These are phyloP conservation scores for Beauveria brongniartii DNA, from an alignment of 2,329 filamentous ascomycete genomes.

Conservation along the genomic window DNA sequence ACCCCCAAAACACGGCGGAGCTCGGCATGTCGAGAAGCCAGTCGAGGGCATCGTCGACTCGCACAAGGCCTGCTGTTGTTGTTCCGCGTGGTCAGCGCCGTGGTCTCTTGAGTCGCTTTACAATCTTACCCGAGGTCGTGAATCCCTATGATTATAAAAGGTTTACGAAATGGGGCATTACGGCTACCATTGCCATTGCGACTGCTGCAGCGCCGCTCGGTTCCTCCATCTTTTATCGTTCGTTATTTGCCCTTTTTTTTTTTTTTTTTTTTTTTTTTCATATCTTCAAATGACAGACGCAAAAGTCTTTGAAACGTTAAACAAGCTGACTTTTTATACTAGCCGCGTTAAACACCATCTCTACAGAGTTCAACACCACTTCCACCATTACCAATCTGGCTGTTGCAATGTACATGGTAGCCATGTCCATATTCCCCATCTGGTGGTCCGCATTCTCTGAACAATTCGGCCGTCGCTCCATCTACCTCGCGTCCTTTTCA, in stretches of 20 bases:
- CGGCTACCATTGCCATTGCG: constrained; percentile 66
- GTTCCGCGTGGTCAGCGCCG: constrained; percentile 46
- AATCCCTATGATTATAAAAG: constrained; percentile 65
- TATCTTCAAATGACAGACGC: background rate
- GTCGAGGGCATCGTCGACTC: constrained; percentile 5
- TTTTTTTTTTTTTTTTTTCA: no score
- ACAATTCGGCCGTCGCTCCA: constrained; percentile 54
- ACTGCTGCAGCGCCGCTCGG: constrained; percentile 75
- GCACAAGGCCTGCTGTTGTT: constrained; percentile 18
- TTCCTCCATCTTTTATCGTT: constrained; percentile 75
- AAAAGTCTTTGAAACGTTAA: no score
- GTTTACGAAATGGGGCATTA: constrained; percentile 78
- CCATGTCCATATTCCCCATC: constrained; percentile 67
- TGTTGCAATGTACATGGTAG: constrained; percentile 43
- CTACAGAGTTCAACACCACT: background rate
- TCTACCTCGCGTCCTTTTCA: constrained; percentile 62
- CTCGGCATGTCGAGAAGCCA: background rate
- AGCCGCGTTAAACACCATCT: background rate
- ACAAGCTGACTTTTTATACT: background rate
- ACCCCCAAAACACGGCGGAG: background rate
- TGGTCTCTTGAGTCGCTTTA: constrained; percentile 63
- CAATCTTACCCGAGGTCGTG: constrained; percentile 71
- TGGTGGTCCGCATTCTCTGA: constrained; percentile 80
- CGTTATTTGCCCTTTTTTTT: constrained; percentile 23
- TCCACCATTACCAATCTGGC: constrained; percentile 7